Evolutionary conservation across 2,329 filamentous ascomycete species (phyloP).

Genomic region (Colletotrichum kahawae): DNA sequence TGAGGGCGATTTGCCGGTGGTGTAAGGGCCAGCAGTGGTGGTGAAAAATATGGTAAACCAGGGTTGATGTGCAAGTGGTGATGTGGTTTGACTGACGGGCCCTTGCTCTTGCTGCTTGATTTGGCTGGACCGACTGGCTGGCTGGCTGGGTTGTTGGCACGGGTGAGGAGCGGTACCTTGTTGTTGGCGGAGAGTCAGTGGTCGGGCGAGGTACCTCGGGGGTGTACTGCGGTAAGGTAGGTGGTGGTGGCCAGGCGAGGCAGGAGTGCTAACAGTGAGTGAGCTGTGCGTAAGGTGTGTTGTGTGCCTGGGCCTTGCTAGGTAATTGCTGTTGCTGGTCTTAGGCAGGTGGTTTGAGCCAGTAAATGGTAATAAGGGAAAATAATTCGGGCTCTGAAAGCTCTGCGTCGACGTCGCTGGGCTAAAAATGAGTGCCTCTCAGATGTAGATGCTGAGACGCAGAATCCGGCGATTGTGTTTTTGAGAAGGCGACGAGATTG

Average conservation of each 20-base stretch:
- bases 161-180: neutral
- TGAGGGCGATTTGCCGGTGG: neutral
- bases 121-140: neutral
- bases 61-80: conserved; percentile 21
- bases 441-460: neutral
- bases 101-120: neutral
- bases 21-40: neutral
- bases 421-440: neutral
- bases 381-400: neutral
- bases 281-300: neutral
- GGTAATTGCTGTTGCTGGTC: neutral
- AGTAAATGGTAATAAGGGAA: neutral
- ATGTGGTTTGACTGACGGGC: conserved; percentile 19
- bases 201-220: neutral
- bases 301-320: neutral
- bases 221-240: neutral
- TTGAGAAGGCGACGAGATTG: neutral
- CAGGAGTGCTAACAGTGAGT: neutral
- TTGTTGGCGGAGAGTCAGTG: neutral
- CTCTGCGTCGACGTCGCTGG: neutral
- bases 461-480: conserved; percentile 4
- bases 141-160: neutral
- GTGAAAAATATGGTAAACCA: conserved; percentile 15
- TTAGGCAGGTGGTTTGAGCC: neutral
- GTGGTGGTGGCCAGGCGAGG: neutral